phyloP scores from a whole-genome alignment of 768 basidiomycete species.

The Kwoniella sp. region DNA sequence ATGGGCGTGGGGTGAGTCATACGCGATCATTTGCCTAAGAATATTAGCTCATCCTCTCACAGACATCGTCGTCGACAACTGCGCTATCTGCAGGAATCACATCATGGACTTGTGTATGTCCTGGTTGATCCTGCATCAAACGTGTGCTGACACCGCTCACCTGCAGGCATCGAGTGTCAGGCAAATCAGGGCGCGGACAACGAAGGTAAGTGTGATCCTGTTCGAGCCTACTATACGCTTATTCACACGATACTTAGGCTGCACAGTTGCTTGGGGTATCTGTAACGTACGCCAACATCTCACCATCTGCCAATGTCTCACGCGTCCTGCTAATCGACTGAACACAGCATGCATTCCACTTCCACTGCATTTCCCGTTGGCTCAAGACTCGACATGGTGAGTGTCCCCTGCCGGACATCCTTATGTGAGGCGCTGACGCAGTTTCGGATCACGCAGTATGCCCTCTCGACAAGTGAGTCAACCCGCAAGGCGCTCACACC shows the following conservation, averaged over 20 bases:
- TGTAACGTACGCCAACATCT: conserved; percentile 70
- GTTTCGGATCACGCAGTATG: conserved; percentile 46
- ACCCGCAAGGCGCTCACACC: not conserved
- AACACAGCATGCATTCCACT: conserved; percentile 88
- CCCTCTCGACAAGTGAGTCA: conserved; percentile 49
- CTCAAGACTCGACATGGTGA: conserved; percentile 68
- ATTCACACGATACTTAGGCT: conserved; percentile 16
- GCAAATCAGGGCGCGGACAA: conserved; percentile 96
- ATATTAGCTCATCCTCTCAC: conserved; percentile 1
- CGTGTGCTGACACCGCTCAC: not conserved
- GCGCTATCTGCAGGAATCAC: conserved; percentile 98
- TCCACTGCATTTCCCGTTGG: conserved; percentile 99
- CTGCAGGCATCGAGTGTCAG: conserved; percentile 94
- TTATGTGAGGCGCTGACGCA: too few species aligned
- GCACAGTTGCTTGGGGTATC: conserved; percentile 95
- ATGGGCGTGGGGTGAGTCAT: conserved; percentile 88
- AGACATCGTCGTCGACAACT: conserved; percentile 99
- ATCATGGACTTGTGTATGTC: conserved; percentile 98
- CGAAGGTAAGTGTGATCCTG: conserved; percentile 65
- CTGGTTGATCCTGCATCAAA: not conserved
- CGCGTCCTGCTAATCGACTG: not conserved
- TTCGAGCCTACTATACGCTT: too few species aligned
- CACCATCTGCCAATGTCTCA: not conserved
- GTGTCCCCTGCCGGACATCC: conserved; percentile 9
- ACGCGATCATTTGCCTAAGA: not conserved